These are phyloP conservation scores for Breynia disticha DNA, from an alignment of 441 rosid species.

Conservation along the genomic window DNA sequence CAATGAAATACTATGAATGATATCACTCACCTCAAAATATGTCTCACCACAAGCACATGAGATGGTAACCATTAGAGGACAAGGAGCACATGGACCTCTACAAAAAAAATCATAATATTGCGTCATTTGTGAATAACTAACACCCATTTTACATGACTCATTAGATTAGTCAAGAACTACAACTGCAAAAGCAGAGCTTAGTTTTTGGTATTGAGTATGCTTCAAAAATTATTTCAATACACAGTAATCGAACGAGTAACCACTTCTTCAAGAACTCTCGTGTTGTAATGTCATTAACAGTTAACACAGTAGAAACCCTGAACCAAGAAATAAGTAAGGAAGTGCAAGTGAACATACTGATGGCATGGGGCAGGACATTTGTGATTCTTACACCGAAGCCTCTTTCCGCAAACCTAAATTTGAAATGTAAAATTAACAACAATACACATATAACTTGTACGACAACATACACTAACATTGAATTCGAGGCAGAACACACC, in stretches of 20 bases:
- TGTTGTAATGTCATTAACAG: conserved; percentile 1
- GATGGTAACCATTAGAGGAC: conserved; percentile 84
- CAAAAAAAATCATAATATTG: conserved; percentile 20
- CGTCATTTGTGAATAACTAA: neutral
- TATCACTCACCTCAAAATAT: conserved; percentile 70
- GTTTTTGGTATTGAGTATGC: neutral
- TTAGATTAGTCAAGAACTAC: neutral
- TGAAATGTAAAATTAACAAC: conserved; percentile 7
- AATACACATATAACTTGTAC: neutral
- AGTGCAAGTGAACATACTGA: conserved; percentile 35
- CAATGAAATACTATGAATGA: conserved; percentile 4
- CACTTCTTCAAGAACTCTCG: neutral
- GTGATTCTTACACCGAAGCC: conserved; percentile 76
- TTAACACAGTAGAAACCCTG: conserved; percentile 1
- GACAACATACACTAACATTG: conserved; percentile 1
- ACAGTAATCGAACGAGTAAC: neutral
- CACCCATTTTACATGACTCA: neutral
- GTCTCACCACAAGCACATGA: conserved; percentile 81
- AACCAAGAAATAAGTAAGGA: conserved; percentile 9
- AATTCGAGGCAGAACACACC: conserved; percentile 25
- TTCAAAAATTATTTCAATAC: neutral
- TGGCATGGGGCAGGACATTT: conserved; percentile 93
- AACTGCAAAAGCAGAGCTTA: neutral
- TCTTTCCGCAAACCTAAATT: conserved; percentile 67
- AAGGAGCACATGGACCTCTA: conserved; percentile 94